Conservation (phyloP, 768 basidiomycete genomes). For the Mycena capillaripes region DNA sequence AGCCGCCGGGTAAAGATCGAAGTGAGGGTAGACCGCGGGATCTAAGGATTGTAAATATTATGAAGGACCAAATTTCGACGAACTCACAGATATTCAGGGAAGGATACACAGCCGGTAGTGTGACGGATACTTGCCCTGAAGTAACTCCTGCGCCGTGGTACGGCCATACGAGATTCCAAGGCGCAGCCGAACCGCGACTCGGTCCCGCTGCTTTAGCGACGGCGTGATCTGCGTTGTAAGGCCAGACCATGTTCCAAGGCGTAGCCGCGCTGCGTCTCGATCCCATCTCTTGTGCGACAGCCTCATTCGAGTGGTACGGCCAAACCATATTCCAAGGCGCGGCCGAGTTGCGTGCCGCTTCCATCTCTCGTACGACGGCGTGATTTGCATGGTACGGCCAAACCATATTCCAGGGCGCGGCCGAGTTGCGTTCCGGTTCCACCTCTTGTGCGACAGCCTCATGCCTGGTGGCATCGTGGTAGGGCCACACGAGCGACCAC, state of each 20-base stretch:
- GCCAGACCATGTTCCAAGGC: constrained; percentile 35
- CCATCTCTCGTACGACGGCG: not conserved
- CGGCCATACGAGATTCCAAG: constrained; percentile 33
- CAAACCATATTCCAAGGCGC: constrained; percentile 35
- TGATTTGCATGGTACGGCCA: too few relatives aligned
- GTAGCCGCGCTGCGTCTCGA: not conserved
- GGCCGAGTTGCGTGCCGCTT: not conserved
- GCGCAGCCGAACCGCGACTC: not conserved
- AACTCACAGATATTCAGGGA: constrained; percentile 22
- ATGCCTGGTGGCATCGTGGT: constrained; percentile 30
- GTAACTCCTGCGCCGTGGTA: constrained; percentile 22
- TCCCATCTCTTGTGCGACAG: not conserved
- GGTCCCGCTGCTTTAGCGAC: too few relatives aligned
- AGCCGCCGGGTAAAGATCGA: constrained; percentile 48
- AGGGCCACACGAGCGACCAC: constrained; percentile 53
- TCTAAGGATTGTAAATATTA: constrained; percentile 33
- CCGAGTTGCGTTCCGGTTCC: not conserved
- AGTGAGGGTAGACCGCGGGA: constrained; percentile 49
- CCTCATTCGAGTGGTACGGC: constrained; percentile 19
- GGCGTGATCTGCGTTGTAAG: constrained; percentile 2
- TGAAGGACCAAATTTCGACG: not conserved
- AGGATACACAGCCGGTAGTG: constrained; percentile 31
- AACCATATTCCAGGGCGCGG: constrained; percentile 33
- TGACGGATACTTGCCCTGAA: constrained; percentile 6
- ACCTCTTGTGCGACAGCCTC: not conserved